These are phyloP conservation scores for Aechmea fasciata DNA, from an alignment of 176 grass and related monocot genomes.

Conservation along the genomic window DNA sequence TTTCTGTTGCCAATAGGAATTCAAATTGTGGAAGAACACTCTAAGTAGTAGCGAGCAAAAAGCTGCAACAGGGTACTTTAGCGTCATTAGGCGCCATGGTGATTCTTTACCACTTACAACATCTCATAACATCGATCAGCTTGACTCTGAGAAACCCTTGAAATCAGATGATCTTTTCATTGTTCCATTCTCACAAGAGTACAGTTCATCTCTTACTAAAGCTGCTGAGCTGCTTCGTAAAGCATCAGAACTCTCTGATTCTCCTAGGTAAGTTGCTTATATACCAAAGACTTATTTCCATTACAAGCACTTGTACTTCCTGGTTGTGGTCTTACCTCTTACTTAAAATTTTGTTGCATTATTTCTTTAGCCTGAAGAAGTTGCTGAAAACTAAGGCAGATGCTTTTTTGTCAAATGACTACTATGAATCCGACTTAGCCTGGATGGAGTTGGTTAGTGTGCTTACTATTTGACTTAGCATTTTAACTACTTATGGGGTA, in stretches of 20 bases:
- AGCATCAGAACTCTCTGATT: conserved; percentile 71
- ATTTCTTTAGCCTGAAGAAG: conserved; percentile 61
- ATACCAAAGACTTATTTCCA: background rate
- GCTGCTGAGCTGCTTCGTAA: conserved; percentile 52
- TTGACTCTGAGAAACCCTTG: conserved; percentile 20
- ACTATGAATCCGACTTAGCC: conserved; percentile 94
- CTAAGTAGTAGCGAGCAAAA: conserved; percentile 55
- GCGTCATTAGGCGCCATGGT: conserved; percentile 49
- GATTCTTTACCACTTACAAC: conserved; percentile 28
- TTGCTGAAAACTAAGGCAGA: conserved; percentile 78
- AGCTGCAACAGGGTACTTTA: conserved; percentile 75
- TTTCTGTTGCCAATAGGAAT: conserved; percentile 37
- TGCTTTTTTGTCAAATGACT: conserved; percentile 90
- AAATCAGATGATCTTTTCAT: conserved; percentile 67
- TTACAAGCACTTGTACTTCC: conserved; percentile 2
- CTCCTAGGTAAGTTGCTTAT: conserved; percentile 48
- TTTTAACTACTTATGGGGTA: background rate
- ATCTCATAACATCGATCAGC: background rate
- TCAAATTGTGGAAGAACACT: conserved; percentile 69
- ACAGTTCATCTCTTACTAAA: conserved; percentile 56
- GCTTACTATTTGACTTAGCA: background rate
- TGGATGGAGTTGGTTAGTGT: conserved; percentile 91
- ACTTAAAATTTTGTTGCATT: conserved; percentile 14
- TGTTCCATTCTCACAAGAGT: conserved; percentile 81
- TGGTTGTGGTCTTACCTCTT: conserved; percentile 9